Evolutionary conservation across 768 basidiomycete genomes (phyloP), one percentile per base, ranked within the genome.

Genomic region (Lentinus tigrinus): DNA sequence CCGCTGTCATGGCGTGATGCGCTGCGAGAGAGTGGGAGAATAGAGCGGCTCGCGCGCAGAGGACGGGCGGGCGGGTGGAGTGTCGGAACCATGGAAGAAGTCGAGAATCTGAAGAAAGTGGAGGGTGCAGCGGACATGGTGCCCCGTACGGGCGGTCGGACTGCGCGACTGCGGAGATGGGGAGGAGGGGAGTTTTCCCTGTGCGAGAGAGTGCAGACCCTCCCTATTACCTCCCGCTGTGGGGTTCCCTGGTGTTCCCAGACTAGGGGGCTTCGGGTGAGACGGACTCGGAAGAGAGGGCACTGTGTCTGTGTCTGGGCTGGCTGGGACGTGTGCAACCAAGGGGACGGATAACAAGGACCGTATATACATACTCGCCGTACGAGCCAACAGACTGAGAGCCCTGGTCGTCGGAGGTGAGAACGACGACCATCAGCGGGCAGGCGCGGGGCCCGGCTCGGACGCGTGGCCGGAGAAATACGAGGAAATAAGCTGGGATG

Each of bases 381-480:
- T n/a, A 31, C 31, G 7, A 31, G 31, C 31, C 31, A 40, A 40
- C n/a, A n/a, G 36, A 37, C 36, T n/a, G n/a, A n/a, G 36, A 40
- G 8, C 21, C 16, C 40, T n/a, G 9, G 40, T n/a, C 40, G 40
- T 46, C 43, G 23, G 13, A 40, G 39, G 6, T 40, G 39, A 40
- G 39, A 40, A 23, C 43, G 19, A 23, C 39, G 19, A 40, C 39
- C 16, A 40, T 40, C n/a, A 23, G 23, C 11, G 19, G 23, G 9
- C 14, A 17, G 6, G 9, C 17, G 42, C 13, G 17, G 40, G 17
- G 8, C 40, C 8, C 8, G 40, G 40, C 17, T 13, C 43, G 43
- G 43, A 44, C n/a, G 52, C 39, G 39, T 34, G 57, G 47, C 57
- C 52, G 52, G 57, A 48, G 52, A 52, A 46, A 51, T 34, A 16